phyloP scores from a whole-genome alignment of 306 rosid genomes.

The Lagenaria siceraria region DNA sequence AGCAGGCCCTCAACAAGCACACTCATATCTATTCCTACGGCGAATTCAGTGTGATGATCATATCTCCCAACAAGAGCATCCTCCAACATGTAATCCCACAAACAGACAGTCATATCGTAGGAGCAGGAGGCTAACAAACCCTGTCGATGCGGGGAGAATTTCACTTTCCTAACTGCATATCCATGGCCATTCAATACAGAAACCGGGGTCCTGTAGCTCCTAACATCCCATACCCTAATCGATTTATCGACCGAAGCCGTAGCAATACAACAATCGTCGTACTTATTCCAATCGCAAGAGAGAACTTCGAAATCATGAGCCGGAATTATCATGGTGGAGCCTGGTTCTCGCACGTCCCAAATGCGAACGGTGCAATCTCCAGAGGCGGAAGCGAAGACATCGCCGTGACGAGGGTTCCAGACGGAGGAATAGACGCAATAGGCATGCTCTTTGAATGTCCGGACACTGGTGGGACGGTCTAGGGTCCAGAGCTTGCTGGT shows the following conservation, averaged over 20 bases:
- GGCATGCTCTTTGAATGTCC: slow-evolving; percentile 84
- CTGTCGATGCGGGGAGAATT: slow-evolving; percentile 66
- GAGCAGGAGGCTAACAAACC: slow-evolving; percentile 63
- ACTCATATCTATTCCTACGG: slow-evolving; percentile 89
- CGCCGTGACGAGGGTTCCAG: slow-evolving; percentile 92
- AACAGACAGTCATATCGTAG: slow-evolving; percentile 82
- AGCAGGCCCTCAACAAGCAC: slow-evolving; percentile 84
- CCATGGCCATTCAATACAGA: slow-evolving; percentile 70
- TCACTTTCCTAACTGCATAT: slow-evolving; percentile 66
- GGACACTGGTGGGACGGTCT: slow-evolving; percentile 65
- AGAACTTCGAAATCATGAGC: slow-evolving; percentile 67
- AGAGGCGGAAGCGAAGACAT: slow-evolving; percentile 86
- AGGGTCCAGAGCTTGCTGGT: slow-evolving; percentile 77
- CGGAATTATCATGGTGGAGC: slow-evolving; percentile 70
- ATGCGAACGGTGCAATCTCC: slow-evolving; percentile 81
- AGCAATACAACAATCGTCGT: slow-evolving; percentile 67
- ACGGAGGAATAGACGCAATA: slow-evolving; percentile 82
- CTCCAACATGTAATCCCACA: slow-evolving; percentile 87
- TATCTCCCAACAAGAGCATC: slow-evolving; percentile 75
- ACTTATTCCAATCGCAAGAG: slow-evolving; percentile 83
- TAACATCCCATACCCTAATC: slow-evolving; percentile 78
- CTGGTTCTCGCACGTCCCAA: slow-evolving; percentile 88
- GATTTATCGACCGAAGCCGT: slow-evolving; percentile 81
- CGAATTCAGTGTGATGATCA: slow-evolving; percentile 83
- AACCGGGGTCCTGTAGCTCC: slow-evolving; percentile 44